Evolutionary conservation across 345 rosid genomes (phyloP).

Genomic region (Eucalyptus albens): DNA sequence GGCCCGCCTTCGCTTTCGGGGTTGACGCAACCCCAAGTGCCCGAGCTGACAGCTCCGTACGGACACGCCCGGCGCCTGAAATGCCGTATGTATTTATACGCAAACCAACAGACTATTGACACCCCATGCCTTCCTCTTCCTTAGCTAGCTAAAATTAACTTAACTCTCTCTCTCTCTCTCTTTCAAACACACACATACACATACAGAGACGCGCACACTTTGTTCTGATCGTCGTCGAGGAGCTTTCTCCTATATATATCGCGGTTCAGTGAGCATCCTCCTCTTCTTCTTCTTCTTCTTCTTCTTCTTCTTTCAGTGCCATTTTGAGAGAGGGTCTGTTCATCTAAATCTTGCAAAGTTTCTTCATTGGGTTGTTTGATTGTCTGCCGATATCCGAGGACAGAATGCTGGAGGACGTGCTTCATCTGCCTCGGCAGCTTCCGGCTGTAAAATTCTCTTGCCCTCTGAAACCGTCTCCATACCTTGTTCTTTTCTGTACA

Average conservation of each 20-base stretch:
- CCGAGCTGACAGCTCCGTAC: conserved; percentile 1
- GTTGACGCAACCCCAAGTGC: not conserved
- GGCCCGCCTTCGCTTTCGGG: not conserved
- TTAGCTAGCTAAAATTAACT: not conserved
- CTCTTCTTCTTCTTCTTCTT: not conserved
- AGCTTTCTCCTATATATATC: not conserved
- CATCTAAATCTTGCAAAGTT: not conserved
- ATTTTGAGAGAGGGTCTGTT: not conserved
- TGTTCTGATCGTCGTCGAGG: not conserved
- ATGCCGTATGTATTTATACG: not conserved
- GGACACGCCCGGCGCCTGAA: not conserved
- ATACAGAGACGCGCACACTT: not conserved
- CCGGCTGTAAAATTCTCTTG: not conserved
- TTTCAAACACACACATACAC: not conserved
- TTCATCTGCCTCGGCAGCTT: not conserved
- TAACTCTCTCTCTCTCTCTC: not conserved
- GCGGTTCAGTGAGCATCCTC: not conserved
- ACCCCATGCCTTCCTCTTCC: conserved; percentile 23
- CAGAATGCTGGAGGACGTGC: not conserved
- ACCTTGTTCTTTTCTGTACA: not conserved
- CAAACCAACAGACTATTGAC: conserved; percentile 16
- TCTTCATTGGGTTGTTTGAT: not conserved
- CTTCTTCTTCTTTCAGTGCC: not conserved
- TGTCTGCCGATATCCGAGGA: not conserved
- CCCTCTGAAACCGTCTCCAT: not conserved